Evolutionary conservation across 1,284 basidiomycete genomes (phyloP).

Genomic region (Cutaneotrichosporon sp.): DNA sequence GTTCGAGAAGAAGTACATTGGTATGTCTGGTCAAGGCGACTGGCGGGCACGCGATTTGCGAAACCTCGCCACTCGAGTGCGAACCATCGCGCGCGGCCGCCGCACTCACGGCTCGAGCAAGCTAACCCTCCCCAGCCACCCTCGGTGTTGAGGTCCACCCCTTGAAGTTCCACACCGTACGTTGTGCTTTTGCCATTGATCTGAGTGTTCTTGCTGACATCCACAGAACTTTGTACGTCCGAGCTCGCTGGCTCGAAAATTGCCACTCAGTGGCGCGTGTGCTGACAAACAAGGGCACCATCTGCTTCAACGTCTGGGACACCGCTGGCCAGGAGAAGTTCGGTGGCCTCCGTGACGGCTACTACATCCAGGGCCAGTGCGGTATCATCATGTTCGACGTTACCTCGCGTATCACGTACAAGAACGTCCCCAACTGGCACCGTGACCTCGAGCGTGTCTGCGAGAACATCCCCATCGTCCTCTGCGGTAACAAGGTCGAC

Average conservation of each 20-base stretch:
- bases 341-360: conserved; percentile 94
- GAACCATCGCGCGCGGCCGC: not conserved
- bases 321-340: conserved; percentile 99
- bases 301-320: conserved; percentile 99
- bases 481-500: conserved; percentile 99
- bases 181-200: conserved; percentile 1
- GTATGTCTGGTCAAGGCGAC: conserved; percentile 55
- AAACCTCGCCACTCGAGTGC: not conserved
- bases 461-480: conserved; percentile 67
- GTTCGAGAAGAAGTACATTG: conserved; percentile 99
- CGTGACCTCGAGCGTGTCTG: conserved; percentile 94
- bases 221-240: conserved; percentile 3
- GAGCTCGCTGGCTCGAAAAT: not conserved
- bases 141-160: conserved; percentile 99
- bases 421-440: conserved; percentile 99
- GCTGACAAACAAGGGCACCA: conserved; percentile 63
- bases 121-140: conserved; percentile 65
- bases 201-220: conserved; percentile 1
- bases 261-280: not conserved
- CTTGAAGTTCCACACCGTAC: conserved; percentile 79
- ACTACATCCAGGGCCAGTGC: conserved; percentile 99
- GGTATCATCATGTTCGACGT: conserved; percentile 99
- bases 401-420: conserved; percentile 99
- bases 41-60: not conserved
- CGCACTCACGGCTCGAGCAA: not conserved